A percentile compares a stretch with the other conserved stretches of the same genome.
Evolutionary conservation across 768 basidiomycete genomes (phyloP).

Genomic region (Pulveroboletus sp.): DNA sequence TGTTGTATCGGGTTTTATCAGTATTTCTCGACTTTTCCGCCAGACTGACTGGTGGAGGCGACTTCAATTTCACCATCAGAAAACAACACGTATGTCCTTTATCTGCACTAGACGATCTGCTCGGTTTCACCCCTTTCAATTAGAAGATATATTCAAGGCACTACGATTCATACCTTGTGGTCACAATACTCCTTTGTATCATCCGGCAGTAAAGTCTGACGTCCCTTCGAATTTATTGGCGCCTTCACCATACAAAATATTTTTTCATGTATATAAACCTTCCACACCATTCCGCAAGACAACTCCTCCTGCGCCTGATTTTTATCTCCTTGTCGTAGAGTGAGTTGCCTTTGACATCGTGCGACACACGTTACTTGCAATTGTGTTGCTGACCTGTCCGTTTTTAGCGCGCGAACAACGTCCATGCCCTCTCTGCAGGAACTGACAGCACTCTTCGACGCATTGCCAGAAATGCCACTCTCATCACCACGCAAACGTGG

Average conservation of each 20-base stretch:
- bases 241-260: slow-evolving; percentile 55
- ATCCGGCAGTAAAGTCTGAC: slow-evolving; percentile 4
- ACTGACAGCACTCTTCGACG: slow-evolving; percentile 64
- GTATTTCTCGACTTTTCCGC: slow-evolving; percentile 1
- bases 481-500: slow-evolving; percentile 50
- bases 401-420: slow-evolving; percentile 69
- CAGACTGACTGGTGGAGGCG: slow-evolving; percentile 63
- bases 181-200: slow-evolving; percentile 43
- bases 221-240: neutral
- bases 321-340: slow-evolving; percentile 83
- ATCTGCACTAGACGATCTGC: neutral
- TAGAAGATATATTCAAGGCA: slow-evolving; percentile 64
- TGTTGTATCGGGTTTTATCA: slow-evolving; percentile 4
- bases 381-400: slow-evolving; percentile 2
- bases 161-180: slow-evolving; percentile 73
- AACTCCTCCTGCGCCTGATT: slow-evolving; percentile 75
- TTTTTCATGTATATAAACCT: slow-evolving; percentile 91
- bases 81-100: slow-evolving; percentile 46
- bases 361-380: neutral
- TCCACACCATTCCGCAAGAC: slow-evolving; percentile 79
- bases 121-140: neutral
- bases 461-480: slow-evolving; percentile 57
- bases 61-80: slow-evolving; percentile 45
- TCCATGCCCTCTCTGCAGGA: slow-evolving; percentile 80
- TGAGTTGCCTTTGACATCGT: slow-evolving; percentile 34